Evolutionary conservation across 805 yeast genomes (phyloP), one percentile per base, ranked within the genome.

Genomic region (Kodamaea hsintzibuensis): DNA sequence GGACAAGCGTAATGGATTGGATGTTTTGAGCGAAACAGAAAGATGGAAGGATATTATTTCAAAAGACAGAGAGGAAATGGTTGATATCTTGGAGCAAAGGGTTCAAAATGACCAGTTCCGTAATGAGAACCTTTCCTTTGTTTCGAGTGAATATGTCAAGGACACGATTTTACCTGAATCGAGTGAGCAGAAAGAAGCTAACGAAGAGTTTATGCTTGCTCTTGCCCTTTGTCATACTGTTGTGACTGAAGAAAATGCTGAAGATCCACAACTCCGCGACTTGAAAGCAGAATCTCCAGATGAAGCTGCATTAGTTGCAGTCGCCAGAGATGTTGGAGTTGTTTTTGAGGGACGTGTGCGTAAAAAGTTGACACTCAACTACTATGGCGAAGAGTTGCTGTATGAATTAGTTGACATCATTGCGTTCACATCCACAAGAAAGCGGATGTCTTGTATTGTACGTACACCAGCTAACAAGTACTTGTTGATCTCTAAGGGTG

Each of bases 281-380:
- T 85, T 82, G 70, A 86, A 87, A 61, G 92, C 93, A 1, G 92
- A 88, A 64, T 86, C 91, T 7, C 96, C 96, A 0, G 96, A 88
- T 71, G 96, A 88, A 66, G 83, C 86, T 42, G 92, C 95, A 0
- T 75, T 88, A 51, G 93, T 89, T n/a, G 76, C 86, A 1, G 85
- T 82, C 46, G 93, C 93, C 1, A 74, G 89, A 50, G 93, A 87
- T 64, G 60, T 88, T 30, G 96, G 96, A 8, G 78, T 84, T 59
- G 84, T 81, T 0, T 81, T 86, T 64, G 68, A 78, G 18, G 86
- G 80, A 43, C 74, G 84, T 44, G 76, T 77, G 17, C 76, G 87
- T 64, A 76, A 76, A 40, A 73, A 78, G 2, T 71, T 84, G 39
- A 57, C 68, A 0, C 55, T 82, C 49, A 72, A 73, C 5, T 64